Evolutionary conservation across 805 yeast genomes (phyloP), one percentile per base, ranked within the genome.

Genomic region (Zygotorulaspora chibaensis): DNA sequence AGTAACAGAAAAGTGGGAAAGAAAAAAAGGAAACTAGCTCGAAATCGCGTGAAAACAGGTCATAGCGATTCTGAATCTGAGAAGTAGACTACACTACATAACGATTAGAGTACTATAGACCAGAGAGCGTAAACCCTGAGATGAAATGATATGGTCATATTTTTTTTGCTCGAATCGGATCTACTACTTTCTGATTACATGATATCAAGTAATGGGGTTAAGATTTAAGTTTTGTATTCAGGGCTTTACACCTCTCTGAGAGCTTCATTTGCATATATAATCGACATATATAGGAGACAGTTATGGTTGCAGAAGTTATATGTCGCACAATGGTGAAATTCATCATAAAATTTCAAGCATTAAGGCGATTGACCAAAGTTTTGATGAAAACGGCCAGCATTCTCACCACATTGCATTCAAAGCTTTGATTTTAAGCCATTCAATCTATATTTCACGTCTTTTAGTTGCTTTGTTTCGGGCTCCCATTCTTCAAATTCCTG

Each of bases 401-500:
- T n/a, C 35, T 34, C n/a, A 26, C 17, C 8, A 30, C 13, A 37
- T 25, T 5, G 18, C 3, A 8, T 8, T 53, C 40, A 56, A 18
- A 56, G 48, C 33, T 51, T 53, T 12, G 63, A 61, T 42, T 53
- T 51, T 31, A 79, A 64, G 1, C 82, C 91, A 55, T 78, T 81
- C 42, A 87, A 69, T 47, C 95, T 72, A 56, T 86, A 87, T 66
- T 88, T 88, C 58, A 91, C 76, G 45, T 90, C 96, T 60, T 86
- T 88, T 58, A 88, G 67, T 7, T 77, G 79, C 63, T 89, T 89
- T 0, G 86, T 77, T 30, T 83, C 90, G 0, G 99, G 98, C 42
- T 79, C 77, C 99, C 99, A 91, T 20, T 71, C 67, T 41, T 84
- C 93, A 62, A 87, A 91, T 61, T 85, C 85, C 27, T 72, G 73